phyloP scores from a whole-genome alignment of 768 basidiomycete species.

The Trametes punicea region DNA sequence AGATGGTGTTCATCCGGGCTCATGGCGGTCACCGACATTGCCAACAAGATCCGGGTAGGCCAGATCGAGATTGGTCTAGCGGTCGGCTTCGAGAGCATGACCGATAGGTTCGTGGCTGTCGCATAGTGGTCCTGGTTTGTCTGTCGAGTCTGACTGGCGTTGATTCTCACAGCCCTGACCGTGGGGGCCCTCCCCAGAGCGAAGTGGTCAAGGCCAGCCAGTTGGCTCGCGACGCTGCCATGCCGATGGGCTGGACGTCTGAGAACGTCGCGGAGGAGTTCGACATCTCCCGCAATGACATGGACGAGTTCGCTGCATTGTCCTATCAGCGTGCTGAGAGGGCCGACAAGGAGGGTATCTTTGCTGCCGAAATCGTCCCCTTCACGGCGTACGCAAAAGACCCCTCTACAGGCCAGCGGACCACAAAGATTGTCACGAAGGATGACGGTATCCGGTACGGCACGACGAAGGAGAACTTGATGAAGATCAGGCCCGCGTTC shows the following conservation, averaged over 20 bases:
- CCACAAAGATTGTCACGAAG: slow-evolving; percentile 51
- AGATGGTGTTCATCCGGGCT: slow-evolving; percentile 83
- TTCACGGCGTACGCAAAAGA: slow-evolving; percentile 65
- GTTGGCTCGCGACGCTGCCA: slow-evolving; percentile 55
- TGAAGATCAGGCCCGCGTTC: slow-evolving; percentile 71
- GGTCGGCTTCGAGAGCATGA: slow-evolving; percentile 87
- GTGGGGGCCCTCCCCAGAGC: slow-evolving; percentile 56
- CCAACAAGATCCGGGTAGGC: slow-evolving; percentile 73
- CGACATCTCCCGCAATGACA: slow-evolving; percentile 65
- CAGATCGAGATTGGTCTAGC: slow-evolving; percentile 81
- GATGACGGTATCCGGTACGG: slow-evolving; percentile 80
- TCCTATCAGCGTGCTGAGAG: slow-evolving; percentile 79
- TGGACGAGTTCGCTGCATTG: slow-evolving; percentile 69
- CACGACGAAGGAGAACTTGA: slow-evolving; percentile 62
- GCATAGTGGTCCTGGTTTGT: slow-evolving; percentile 20
- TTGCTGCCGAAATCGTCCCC: slow-evolving; percentile 70
- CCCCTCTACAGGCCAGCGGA: slow-evolving; percentile 48
- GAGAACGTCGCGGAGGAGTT: slow-evolving; percentile 82
- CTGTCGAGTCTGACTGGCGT: slow-evolving; percentile 22
- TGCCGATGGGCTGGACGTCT: slow-evolving; percentile 88
- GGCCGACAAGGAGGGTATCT: slow-evolving; percentile 65
- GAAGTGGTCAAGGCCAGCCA: slow-evolving; percentile 56
- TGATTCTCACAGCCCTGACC: slow-evolving; percentile 51
- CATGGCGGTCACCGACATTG: slow-evolving; percentile 77
- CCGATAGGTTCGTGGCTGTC: slow-evolving; percentile 50